Evolutionary conservation across 805 yeast genomes (phyloP).

Genomic region (Wickerhamomyces bovis): DNA sequence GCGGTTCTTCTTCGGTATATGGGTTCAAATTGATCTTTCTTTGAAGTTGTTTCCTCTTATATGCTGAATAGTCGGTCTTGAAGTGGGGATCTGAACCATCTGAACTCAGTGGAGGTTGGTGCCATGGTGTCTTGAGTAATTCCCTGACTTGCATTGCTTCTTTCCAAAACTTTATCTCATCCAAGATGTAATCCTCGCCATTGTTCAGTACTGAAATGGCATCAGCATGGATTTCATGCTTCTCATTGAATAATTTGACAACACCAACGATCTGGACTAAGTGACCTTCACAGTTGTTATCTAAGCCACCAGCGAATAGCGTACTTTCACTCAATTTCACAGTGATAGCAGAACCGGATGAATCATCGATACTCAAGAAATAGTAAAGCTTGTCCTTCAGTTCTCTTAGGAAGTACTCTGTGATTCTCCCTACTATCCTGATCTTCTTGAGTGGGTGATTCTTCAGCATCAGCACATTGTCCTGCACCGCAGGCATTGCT

Average conservation of each 20-base stretch:
- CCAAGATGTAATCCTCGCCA: constrained; percentile 18
- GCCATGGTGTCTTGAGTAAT: constrained; percentile 30
- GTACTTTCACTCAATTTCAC: constrained; percentile 23
- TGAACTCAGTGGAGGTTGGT: constrained; percentile 15
- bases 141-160: constrained; percentile 21
- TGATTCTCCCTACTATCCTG: constrained; percentile 31
- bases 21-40: constrained; percentile 1
- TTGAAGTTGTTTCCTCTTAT: constrained; percentile 6
- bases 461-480: constrained; percentile 26
- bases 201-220: constrained; percentile 19
- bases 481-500: constrained; percentile 13
- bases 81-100: neutral
- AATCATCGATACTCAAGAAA: constrained; percentile 27
- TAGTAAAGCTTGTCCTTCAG: constrained; percentile 11
- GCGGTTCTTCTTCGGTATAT: constrained; percentile 1
- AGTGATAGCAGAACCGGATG: constrained; percentile 22
- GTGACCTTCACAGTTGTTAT: constrained; percentile 17
- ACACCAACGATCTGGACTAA: constrained; percentile 26
- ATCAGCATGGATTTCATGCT: constrained; percentile 28
- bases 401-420: constrained; percentile 24
- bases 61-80: constrained; percentile 1
- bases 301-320: constrained; percentile 20
- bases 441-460: constrained; percentile 40
- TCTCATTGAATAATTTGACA: constrained; percentile 10
- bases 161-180: constrained; percentile 34